Percentiles rank a stretch among this genome's conserved stretches.
These are phyloP conservation scores for Pholiota molesta DNA, from an alignment of 768 basidiomycete species.

Conservation along the genomic window DNA sequence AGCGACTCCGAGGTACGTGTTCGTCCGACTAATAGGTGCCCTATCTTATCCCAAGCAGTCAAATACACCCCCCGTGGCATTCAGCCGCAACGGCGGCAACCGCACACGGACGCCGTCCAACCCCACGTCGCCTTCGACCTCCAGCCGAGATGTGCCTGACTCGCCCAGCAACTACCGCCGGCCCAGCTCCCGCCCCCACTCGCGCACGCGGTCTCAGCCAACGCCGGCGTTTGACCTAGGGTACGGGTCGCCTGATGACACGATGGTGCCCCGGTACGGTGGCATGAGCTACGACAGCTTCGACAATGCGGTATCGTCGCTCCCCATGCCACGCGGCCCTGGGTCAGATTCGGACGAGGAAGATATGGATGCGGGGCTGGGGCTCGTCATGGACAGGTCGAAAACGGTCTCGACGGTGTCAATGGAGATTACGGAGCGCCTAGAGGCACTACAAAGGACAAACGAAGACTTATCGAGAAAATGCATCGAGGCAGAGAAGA, in stretches of 20 bases:
- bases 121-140: conserved; percentile 56
- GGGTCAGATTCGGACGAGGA: conserved; percentile 58
- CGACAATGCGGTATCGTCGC: conserved; percentile 48
- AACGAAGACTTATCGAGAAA: conserved; percentile 80
- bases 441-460: conserved; percentile 72
- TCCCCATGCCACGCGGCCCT: conserved; percentile 59
- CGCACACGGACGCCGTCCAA: conserved; percentile 74
- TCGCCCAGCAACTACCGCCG: conserved; percentile 24
- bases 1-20: conserved; percentile 77
- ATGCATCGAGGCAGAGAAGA: conserved; percentile 73
- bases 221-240: conserved; percentile 42
- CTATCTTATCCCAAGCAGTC: conserved; percentile 13
- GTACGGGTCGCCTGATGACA: conserved; percentile 43
- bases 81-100: conserved; percentile 46
- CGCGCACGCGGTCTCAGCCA: conserved; percentile 59
- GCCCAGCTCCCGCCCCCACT: conserved; percentile 61
- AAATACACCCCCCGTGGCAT: conserved; percentile 41
- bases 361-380: conserved; percentile 56
- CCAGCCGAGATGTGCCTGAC: conserved; percentile 24
- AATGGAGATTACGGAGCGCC: conserved; percentile 69
- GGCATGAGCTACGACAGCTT: conserved; percentile 36
- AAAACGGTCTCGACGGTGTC: conserved; percentile 66
- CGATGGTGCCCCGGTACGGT: conserved; percentile 23
- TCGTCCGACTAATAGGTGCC: conserved; percentile 10
- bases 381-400: conserved; percentile 63